Evolutionary conservation across 1,284 basidiomycete species (phyloP).

Genomic region (Apiotrichum veenhuisii): DNA sequence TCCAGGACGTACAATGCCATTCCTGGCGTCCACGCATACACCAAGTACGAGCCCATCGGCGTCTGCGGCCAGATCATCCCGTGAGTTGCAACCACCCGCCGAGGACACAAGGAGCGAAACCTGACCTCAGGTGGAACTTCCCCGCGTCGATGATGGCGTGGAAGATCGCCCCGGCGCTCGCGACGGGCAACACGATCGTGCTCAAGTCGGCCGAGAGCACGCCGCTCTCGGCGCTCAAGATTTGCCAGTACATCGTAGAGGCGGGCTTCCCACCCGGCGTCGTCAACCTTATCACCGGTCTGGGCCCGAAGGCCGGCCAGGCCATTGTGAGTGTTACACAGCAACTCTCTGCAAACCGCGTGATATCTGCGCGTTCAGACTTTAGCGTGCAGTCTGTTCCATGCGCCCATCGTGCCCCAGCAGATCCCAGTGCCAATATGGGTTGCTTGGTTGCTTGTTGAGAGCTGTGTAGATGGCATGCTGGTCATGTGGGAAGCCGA

Average conservation of each 20-base stretch:
- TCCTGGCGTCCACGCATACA: conserved; percentile 52
- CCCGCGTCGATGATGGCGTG: conserved; percentile 84
- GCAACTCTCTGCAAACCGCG: no score
- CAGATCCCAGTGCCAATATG: no score
- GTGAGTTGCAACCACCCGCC: no score
- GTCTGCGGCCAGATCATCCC: conserved; percentile 4
- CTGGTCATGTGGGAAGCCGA: no score
- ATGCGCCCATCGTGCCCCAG: no score
- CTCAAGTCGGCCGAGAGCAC: conserved; percentile 63
- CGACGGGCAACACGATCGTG: conserved; percentile 51
- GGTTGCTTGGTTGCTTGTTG: no score
- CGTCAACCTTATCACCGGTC: conserved; percentile 75
- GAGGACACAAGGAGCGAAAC: no score
- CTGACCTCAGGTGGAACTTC: conserved; percentile 60
- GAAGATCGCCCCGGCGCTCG: conserved; percentile 85
- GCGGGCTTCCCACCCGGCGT: conserved; percentile 86
- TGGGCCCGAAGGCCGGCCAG: conserved; percentile 53
- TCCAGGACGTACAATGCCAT: conserved; percentile 14
- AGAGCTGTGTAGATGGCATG: no score
- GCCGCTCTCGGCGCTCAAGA: conserved; percentile 71
- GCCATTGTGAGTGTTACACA: conserved; percentile 53
- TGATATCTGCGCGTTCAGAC: no score
- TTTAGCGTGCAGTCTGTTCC: no score
- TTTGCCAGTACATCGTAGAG: conserved; percentile 62
- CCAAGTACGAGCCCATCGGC: conserved; percentile 16